Conservation (phyloP, 805 yeast species). For the Candida dajiaensis region DNA sequence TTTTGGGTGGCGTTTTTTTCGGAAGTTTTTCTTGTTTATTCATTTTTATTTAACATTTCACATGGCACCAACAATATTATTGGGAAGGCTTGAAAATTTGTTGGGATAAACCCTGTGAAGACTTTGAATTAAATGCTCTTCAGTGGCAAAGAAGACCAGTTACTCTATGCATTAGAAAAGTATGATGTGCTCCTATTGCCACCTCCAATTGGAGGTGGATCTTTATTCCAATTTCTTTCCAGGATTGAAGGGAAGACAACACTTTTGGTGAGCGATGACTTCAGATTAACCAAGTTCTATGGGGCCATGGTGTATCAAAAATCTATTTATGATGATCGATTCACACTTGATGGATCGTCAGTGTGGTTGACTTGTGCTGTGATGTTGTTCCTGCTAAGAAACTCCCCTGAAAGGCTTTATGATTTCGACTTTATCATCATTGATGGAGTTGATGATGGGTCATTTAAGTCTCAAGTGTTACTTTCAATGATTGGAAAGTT, state of each 20-base stretch:
- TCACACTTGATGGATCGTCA: background rate
- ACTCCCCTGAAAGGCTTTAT: background rate
- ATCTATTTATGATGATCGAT: constrained; percentile 1
- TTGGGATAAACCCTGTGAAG: background rate
- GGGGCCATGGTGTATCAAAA: background rate
- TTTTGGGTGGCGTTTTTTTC: too few relatives aligned
- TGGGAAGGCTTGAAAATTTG: too few relatives aligned
- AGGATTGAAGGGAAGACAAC: background rate
- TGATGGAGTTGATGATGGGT: constrained; percentile 4
- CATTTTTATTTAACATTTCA: too few relatives aligned
- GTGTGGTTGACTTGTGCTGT: background rate
- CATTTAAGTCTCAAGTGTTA: background rate
- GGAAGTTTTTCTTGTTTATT: too few relatives aligned
- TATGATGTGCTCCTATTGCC: background rate
- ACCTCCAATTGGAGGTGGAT: background rate
- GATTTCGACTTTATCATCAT: constrained; percentile 4
- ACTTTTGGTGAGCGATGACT: constrained; percentile 1
- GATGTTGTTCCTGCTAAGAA: background rate
- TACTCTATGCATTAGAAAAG: background rate
- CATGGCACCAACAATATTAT: background rate
- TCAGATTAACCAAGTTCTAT: background rate
- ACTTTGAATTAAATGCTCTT: background rate
- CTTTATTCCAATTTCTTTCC: background rate
- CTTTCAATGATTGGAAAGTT: background rate
- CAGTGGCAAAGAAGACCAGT: background rate